Evolutionary conservation across 352 stramenopile species (phyloP).

Genomic region (Blastocystis sp.): DNA sequence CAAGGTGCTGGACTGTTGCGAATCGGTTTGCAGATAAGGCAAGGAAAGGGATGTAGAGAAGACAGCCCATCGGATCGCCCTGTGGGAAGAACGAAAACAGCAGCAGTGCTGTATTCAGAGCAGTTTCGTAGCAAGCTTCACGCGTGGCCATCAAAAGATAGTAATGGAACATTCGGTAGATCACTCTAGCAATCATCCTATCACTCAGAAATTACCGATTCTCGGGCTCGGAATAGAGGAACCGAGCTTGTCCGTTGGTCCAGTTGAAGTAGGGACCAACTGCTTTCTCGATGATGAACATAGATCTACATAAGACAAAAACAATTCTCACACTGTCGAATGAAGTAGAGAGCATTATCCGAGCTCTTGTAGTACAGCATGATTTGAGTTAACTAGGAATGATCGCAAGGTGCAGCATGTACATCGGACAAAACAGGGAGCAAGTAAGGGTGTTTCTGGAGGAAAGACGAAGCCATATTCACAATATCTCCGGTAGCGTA

Average conservation of each 20-base stretch:
- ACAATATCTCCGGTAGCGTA: slow-evolving; percentile 13
- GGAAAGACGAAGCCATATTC: background rate
- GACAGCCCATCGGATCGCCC: background rate
- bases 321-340: background rate
- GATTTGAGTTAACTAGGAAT: background rate
- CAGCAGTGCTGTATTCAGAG: slow-evolving; percentile 1
- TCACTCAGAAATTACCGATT: background rate
- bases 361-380: slow-evolving; percentile 16
- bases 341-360: background rate
- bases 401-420: background rate
- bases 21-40: background rate
- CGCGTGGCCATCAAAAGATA: background rate
- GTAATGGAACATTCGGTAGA: background rate
- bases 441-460: background rate
- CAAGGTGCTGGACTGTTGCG: background rate
- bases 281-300: slow-evolving; percentile 27
- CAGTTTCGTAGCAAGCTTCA: slow-evolving; percentile 1
- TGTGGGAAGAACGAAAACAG: slow-evolving; percentile 43
- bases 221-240: slow-evolving; percentile 12
- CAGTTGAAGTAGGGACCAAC: background rate
- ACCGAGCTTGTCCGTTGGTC: background rate
- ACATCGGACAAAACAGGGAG: background rate
- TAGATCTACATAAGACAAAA: background rate
- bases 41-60: slow-evolving; percentile 23
- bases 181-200: background rate